phyloP scores from a whole-genome alignment of 2,329 filamentous ascomycete genomes.

The Fusarium pseudonygamai region DNA sequence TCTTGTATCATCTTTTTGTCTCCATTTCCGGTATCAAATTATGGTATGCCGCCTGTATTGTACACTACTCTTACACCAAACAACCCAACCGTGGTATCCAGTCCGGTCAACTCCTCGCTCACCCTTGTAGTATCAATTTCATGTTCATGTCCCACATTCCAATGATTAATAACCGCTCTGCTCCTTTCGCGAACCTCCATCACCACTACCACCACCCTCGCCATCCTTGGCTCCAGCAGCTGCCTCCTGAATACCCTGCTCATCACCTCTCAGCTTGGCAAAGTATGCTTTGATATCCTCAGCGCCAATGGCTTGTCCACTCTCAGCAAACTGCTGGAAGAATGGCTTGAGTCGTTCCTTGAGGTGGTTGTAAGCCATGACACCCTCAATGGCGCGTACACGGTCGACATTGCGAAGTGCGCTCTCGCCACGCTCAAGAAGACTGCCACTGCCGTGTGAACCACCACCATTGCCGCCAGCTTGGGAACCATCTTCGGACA shows the following conservation, averaged over 20 bases:
- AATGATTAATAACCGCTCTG: constrained; percentile 61
- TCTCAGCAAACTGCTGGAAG: constrained; percentile 92
- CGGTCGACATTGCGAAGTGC: constrained; percentile 92
- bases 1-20: not conserved
- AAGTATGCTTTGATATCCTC: constrained; percentile 98
- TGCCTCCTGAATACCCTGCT: constrained; percentile 74
- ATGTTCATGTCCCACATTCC: not conserved
- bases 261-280: constrained; percentile 90
- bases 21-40: not conserved
- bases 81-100: not conserved
- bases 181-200: constrained; percentile 55
- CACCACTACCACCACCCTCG: constrained; percentile 37
- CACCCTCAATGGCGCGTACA: constrained; percentile 91
- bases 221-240: constrained; percentile 52
- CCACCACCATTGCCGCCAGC: constrained; percentile 56
- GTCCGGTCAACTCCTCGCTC: not conserved
- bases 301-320: constrained; percentile 84
- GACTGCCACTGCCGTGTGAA: constrained; percentile 77
- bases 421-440: constrained; percentile 92
- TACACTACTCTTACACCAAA: constrained; percentile 28
- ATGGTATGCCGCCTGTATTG: not conserved
- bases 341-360: constrained; percentile 97
- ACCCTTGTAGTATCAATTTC: not conserved
- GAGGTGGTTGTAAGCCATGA: constrained; percentile 97
- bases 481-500: constrained; percentile 72